phyloP scores from a whole-genome alignment of 768 basidiomycete species.

The Solioccasus polychromus region DNA sequence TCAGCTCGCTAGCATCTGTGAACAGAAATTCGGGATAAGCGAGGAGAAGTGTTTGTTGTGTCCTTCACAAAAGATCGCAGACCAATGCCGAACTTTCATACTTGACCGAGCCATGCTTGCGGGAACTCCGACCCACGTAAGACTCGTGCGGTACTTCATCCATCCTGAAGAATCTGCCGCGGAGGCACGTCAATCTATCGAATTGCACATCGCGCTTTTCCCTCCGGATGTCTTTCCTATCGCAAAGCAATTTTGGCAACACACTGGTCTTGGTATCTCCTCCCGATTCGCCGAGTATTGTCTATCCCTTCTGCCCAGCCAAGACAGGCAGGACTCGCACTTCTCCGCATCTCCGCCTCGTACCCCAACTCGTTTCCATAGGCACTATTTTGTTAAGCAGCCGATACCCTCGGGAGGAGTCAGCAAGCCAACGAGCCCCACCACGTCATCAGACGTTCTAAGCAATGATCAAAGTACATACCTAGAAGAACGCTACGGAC shows the following conservation, averaged over 20 bases:
- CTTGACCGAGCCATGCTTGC: constrained; percentile 43
- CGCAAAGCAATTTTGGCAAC: constrained; percentile 96
- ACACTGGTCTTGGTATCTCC: constrained; percentile 86
- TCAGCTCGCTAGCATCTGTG: constrained; percentile 77
- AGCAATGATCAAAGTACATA: constrained; percentile 67
- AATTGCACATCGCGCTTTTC: constrained; percentile 84
- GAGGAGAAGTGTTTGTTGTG: constrained; percentile 80
- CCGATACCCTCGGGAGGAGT: constrained; percentile 7
- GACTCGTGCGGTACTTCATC: constrained; percentile 70
- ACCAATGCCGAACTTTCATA: constrained; percentile 74
- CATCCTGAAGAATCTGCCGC: constrained; percentile 50
- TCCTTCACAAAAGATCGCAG: constrained; percentile 69
- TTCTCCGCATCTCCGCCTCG: too few relatives aligned
- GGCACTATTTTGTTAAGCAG: constrained; percentile 45
- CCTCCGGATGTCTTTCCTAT: constrained; percentile 53
- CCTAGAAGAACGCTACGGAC: constrained; percentile 92
- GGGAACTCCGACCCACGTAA: constrained; percentile 44
- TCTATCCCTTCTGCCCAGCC: constrained; percentile 60
- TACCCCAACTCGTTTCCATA: too few relatives aligned
- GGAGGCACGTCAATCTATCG: constrained; percentile 37
- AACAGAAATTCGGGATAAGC: constrained; percentile 69
- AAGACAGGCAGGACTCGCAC: constrained; percentile 28
- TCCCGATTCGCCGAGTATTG: constrained; percentile 85
- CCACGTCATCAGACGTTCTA: constrained; percentile 42
- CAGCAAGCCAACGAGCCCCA: constrained; percentile 6